phyloP scores from a whole-genome alignment of 2,329 filamentous ascomycete genomes.

The Hymenoscyphus infarciens region DNA sequence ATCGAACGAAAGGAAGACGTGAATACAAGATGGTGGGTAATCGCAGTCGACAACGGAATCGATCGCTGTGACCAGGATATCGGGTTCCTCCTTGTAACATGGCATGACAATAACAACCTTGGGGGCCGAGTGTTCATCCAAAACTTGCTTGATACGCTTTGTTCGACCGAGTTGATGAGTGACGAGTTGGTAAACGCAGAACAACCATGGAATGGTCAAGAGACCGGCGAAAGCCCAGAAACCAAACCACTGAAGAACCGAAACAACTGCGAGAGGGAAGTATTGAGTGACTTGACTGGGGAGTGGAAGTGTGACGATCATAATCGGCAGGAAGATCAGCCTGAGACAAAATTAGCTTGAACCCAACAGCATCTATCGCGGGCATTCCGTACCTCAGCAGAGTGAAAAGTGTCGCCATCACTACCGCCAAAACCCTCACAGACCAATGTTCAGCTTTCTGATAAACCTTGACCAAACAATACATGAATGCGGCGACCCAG shows the following conservation, averaged over 20 bases:
- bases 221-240: constrained; percentile 90
- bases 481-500: constrained; percentile 90
- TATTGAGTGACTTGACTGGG: constrained; percentile 67
- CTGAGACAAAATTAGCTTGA: constrained; percentile 41
- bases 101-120: constrained; percentile 98
- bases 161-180: constrained; percentile 80
- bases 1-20: constrained; percentile 94
- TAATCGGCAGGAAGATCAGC: constrained; percentile 83
- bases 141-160: constrained; percentile 75
- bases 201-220: constrained; percentile 83
- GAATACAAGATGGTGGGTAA: constrained; percentile 86
- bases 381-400: constrained; percentile 59
- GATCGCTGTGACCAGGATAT: constrained; percentile 77
- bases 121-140: constrained; percentile 81
- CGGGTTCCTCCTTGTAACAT: constrained; percentile 87
- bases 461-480: constrained; percentile 85
- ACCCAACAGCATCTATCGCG: neutral
- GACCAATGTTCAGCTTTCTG: constrained; percentile 87
- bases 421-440: constrained; percentile 70
- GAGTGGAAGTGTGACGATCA: constrained; percentile 87
- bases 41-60: constrained; percentile 92
- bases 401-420: constrained; percentile 73
- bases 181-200: constrained; percentile 88
- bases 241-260: constrained; percentile 84
- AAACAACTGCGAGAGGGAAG: constrained; percentile 68